phyloP scores from a whole-genome alignment of 306 rosid genomes.

The Hippophae rhamnoides region DNA sequence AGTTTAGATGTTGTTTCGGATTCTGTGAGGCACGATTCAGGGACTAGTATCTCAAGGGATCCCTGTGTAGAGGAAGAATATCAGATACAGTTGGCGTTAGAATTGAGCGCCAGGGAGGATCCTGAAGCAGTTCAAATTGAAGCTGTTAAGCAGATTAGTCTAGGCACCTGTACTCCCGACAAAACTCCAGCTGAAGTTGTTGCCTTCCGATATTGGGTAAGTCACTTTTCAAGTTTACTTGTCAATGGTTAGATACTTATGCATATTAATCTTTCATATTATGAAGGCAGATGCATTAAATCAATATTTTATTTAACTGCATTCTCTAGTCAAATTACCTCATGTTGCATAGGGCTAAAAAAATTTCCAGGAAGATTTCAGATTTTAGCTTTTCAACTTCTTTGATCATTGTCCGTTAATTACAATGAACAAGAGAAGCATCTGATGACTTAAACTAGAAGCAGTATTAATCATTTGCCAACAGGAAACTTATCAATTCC shows the following conservation, averaged over 20 bases:
- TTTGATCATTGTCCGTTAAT: too few relatives aligned
- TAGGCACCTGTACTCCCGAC: constrained; percentile 76
- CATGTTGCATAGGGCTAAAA: too few relatives aligned
- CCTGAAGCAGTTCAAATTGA: constrained; percentile 98
- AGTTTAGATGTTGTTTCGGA: constrained; percentile 49
- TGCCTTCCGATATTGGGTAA: constrained; percentile 93
- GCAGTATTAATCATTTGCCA: too few relatives aligned
- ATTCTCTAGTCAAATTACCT: too few relatives aligned
- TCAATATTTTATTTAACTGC: too few relatives aligned
- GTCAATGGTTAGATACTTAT: not conserved
- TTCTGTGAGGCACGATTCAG: constrained; percentile 50
- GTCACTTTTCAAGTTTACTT: constrained; percentile 13
- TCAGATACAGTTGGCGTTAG: constrained; percentile 85
- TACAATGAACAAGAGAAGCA: too few relatives aligned
- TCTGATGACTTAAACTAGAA: too few relatives aligned
- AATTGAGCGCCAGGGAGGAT: constrained; percentile 94
- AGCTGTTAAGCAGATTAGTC: constrained; percentile 93
- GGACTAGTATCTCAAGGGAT: constrained; percentile 62
- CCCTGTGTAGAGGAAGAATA: constrained; percentile 84
- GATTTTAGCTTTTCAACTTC: too few relatives aligned
- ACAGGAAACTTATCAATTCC: too few relatives aligned
- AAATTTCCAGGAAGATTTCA: too few relatives aligned
- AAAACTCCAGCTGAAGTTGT: constrained; percentile 85
- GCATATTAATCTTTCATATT: too few relatives aligned
- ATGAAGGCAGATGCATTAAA: too few relatives aligned